These are phyloP conservation scores for Talaromyces proteolyticus DNA, from an alignment of 495 filamentous ascomycete genomes.

Conservation along the genomic window DNA sequence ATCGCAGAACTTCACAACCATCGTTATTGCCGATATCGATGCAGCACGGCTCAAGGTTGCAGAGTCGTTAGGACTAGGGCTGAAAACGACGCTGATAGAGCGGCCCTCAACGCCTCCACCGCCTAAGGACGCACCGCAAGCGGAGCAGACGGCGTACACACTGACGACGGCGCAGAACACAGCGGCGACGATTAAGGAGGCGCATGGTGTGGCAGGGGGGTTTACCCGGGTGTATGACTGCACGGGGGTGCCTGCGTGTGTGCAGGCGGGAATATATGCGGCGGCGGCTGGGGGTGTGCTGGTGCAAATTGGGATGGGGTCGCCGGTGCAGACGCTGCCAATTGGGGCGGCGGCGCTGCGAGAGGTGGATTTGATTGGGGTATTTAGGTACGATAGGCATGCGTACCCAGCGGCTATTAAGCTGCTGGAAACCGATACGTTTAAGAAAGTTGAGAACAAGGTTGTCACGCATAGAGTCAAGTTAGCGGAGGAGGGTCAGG, in stretches of 20 bases:
- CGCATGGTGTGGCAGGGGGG: slow-evolving; percentile 50
- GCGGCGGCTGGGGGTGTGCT: slow-evolving; percentile 73
- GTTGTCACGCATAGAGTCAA: slow-evolving; percentile 73
- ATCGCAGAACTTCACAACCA: slow-evolving; percentile 60
- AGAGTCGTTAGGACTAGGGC: slow-evolving; percentile 59
- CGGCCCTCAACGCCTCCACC: slow-evolving; percentile 29
- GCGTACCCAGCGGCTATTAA: slow-evolving; percentile 80
- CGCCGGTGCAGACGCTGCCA: slow-evolving; percentile 79
- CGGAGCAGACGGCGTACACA: slow-evolving; percentile 34
- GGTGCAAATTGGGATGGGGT: slow-evolving; percentile 93
- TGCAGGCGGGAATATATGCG: slow-evolving; percentile 82
- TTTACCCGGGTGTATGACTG: slow-evolving; percentile 85
- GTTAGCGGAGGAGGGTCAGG: slow-evolving; percentile 53
- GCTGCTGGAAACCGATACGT: slow-evolving; percentile 54
- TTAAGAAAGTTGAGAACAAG: slow-evolving; percentile 47
- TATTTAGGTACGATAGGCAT: slow-evolving; percentile 79
- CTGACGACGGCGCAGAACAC: slow-evolving; percentile 33
- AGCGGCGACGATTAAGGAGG: slow-evolving; percentile 31
- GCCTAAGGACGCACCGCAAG: slow-evolving; percentile 28
- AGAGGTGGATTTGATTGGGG: slow-evolving; percentile 88
- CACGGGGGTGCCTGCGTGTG: slow-evolving; percentile 80
- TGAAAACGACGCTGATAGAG: slow-evolving; percentile 56
- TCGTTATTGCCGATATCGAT: slow-evolving; percentile 80
- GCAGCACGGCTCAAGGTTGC: slow-evolving; percentile 67
- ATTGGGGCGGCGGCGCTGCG: slow-evolving; percentile 78